Conservation (phyloP, 768 basidiomycete genomes). For the Asterophora parasitica region DNA sequence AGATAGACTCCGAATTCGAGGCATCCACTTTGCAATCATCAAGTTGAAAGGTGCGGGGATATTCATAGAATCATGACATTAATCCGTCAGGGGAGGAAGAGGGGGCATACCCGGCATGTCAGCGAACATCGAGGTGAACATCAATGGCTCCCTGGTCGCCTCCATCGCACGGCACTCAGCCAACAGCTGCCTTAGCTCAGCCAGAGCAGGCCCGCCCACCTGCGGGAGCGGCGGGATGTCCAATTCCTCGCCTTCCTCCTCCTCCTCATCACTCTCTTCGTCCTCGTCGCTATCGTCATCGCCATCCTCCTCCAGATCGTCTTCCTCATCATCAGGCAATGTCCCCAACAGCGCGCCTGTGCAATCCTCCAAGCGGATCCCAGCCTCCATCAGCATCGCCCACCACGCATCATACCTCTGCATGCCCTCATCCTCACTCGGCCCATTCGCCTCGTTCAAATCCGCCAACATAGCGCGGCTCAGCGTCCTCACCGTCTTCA, state of each 20-base stretch:
- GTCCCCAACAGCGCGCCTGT: slow-evolving; percentile 61
- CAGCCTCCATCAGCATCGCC: slow-evolving; percentile 42
- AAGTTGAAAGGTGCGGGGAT: no score
- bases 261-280: slow-evolving; percentile 27
- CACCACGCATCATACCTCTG: slow-evolving; percentile 72
- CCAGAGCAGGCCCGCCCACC: slow-evolving; percentile 24
- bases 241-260: slow-evolving; percentile 18
- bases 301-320: slow-evolving; percentile 17
- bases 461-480: slow-evolving; percentile 50
- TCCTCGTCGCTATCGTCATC: slow-evolving; percentile 26
- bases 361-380: slow-evolving; percentile 69
- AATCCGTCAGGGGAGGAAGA: background rate
- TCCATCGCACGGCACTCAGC: slow-evolving; percentile 54
- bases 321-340: slow-evolving; percentile 33
- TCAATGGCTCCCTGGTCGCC: slow-evolving; percentile 35
- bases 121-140: slow-evolving; percentile 22
- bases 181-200: slow-evolving; percentile 50
- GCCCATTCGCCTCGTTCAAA: slow-evolving; percentile 54
- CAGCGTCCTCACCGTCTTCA: slow-evolving; percentile 56
- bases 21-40: no score
- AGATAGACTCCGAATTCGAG: background rate
- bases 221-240: slow-evolving; percentile 25
- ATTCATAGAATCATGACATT: no score
- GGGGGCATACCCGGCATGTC: background rate
- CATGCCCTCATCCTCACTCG: slow-evolving; percentile 34